These are phyloP conservation scores for Darksidea phi DNA, from an alignment of 495 filamentous ascomycete genomes.

Conservation along the genomic window DNA sequence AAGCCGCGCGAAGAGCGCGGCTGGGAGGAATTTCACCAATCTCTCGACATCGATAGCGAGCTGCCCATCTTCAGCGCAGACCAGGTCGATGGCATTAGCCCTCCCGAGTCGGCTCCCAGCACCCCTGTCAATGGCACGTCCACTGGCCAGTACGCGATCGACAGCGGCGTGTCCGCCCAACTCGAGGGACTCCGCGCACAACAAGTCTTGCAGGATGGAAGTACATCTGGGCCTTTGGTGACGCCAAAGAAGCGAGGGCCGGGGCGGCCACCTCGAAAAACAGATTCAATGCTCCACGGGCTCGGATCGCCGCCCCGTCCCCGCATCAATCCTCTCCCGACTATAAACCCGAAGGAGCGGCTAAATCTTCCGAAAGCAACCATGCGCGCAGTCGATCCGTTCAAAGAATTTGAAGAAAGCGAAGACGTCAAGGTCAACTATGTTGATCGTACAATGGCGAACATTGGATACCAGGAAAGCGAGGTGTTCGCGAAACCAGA, in stretches of 20 bases:
- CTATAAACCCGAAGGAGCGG: constrained; percentile 65
- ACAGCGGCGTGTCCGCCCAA: constrained; percentile 30
- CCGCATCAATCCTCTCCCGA: constrained; percentile 60
- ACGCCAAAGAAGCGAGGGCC: constrained; percentile 1
- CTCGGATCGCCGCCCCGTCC: constrained; percentile 58
- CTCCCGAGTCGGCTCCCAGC: constrained; percentile 32
- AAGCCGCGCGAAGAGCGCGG: constrained; percentile 94
- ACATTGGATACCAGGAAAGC: constrained; percentile 90
- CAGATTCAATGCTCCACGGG: constrained; percentile 60
- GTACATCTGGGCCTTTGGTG: neutral
- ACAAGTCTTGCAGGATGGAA: constrained; percentile 20
- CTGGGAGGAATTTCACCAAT: constrained; percentile 95
- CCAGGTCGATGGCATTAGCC: constrained; percentile 71
- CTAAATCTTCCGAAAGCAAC: constrained; percentile 65
- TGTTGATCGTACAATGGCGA: constrained; percentile 90
- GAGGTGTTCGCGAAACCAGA: constrained; percentile 80
- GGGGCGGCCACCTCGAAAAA: constrained; percentile 62
- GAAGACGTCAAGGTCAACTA: constrained; percentile 61
- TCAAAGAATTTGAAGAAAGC: constrained; percentile 61
- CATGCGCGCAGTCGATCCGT: constrained; percentile 58
- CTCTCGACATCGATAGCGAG: constrained; percentile 79
- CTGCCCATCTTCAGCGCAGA: constrained; percentile 77
- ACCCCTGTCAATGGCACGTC: constrained; percentile 24
- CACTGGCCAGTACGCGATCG: constrained; percentile 22
- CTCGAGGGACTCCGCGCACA: constrained; percentile 28